Percentiles rank a stretch among this genome's conserved stretches.
Evolutionary conservation across 495 filamentous ascomycete genomes (phyloP).

Genomic region (Hyphodiscus hymeniophilus): DNA sequence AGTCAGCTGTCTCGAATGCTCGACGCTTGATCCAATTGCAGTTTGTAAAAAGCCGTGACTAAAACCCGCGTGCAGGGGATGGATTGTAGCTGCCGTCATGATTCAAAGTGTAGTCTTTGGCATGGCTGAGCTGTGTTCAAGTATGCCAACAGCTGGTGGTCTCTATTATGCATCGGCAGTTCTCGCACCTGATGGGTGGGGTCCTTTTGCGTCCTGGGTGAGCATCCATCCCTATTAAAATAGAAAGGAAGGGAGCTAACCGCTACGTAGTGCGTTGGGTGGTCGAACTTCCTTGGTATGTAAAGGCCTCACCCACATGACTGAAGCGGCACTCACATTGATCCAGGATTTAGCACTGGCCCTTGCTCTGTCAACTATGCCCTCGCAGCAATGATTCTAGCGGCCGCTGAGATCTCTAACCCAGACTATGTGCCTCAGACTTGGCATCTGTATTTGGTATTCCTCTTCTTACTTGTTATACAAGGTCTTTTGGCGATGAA

Average conservation of each 20-base stretch:
- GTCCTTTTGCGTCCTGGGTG: slow-evolving; percentile 42
- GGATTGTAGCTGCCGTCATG: slow-evolving; percentile 63
- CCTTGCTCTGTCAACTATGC: slow-evolving; percentile 45
- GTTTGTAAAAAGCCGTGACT: no score
- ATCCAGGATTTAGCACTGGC: slow-evolving; percentile 47
- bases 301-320: background rate
- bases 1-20: no score
- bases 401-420: slow-evolving; percentile 56
- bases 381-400: slow-evolving; percentile 60
- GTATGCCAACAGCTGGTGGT: slow-evolving; percentile 65
- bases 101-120: slow-evolving; percentile 59
- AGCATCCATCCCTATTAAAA: slow-evolving; percentile 23
- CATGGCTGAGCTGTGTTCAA: slow-evolving; percentile 56
- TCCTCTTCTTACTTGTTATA: slow-evolving; percentile 55
- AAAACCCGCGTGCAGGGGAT: no score
- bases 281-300: slow-evolving; percentile 57
- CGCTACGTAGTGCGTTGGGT: slow-evolving; percentile 52
- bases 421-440: slow-evolving; percentile 51
- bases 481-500: slow-evolving; percentile 61
- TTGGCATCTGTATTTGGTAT: slow-evolving; percentile 62
- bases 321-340: background rate
- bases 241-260: background rate
- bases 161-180: slow-evolving; percentile 71
- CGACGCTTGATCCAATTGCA: no score
- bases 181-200: slow-evolving; percentile 64